These are phyloP conservation scores for Cryoendolithus antarcticus DNA, from an alignment of 2,329 filamentous ascomycete species.

Conservation along the genomic window DNA sequence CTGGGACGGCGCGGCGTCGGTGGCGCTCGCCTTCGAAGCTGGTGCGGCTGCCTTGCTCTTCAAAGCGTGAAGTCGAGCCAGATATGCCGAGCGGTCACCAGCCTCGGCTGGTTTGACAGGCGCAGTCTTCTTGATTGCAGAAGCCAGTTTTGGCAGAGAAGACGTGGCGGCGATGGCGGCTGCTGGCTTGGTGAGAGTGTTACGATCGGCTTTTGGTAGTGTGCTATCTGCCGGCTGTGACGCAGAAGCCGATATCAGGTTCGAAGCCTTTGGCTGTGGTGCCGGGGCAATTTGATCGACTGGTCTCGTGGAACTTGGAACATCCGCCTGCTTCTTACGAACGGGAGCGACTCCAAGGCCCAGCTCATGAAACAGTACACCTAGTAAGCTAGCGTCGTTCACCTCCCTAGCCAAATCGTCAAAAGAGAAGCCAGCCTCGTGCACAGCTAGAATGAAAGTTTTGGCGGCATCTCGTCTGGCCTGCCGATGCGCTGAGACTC, in stretches of 20 bases:
- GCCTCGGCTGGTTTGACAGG: constrained; percentile 4
- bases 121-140: constrained; percentile 7
- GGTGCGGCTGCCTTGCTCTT: constrained; percentile 46
- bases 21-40: not conserved
- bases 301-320: not conserved
- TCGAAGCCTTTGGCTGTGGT: too few species aligned
- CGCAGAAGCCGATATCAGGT: too few species aligned
- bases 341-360: constrained; percentile 26
- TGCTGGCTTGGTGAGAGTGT: too few species aligned
- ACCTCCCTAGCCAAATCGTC: constrained; percentile 63
- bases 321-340: not conserved
- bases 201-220: too few species aligned
- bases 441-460: constrained; percentile 22
- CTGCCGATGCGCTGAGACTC: not conserved
- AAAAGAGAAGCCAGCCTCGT: constrained; percentile 56
- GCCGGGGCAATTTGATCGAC: too few species aligned
- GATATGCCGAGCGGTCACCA: constrained; percentile 58
- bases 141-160: constrained; percentile 11
- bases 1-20: not conserved
- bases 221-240: too few species aligned
- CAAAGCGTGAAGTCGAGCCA: constrained; percentile 62
- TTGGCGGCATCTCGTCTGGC: constrained; percentile 10
- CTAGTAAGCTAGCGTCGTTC: constrained; percentile 51
- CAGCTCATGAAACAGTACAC: constrained; percentile 54
- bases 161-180: constrained; percentile 7